Conservation (phyloP, 1,284 basidiomycete genomes). For the Trichosporon faecale region DNA sequence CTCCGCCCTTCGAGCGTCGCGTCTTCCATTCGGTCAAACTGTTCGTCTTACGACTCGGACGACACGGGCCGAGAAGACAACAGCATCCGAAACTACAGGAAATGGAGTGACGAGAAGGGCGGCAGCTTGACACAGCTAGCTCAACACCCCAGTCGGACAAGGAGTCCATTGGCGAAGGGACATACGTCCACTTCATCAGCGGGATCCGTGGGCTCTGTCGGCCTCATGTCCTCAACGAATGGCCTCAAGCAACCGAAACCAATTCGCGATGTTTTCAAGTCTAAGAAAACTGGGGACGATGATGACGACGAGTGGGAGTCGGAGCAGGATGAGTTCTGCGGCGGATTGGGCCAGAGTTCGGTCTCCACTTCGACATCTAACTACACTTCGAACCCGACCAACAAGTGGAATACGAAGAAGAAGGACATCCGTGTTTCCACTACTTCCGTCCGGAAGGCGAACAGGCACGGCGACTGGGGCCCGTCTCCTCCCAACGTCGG, state of each 20-base stretch:
- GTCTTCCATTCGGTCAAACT: slow-evolving; percentile 38
- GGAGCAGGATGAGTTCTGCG: slow-evolving; percentile 46
- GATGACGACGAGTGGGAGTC: slow-evolving; percentile 53
- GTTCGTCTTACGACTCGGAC: slow-evolving; percentile 37
- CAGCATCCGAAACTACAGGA: slow-evolving; percentile 4
- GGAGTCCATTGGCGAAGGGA: neutral
- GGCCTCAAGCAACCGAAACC: slow-evolving; percentile 26
- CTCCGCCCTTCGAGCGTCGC: slow-evolving; percentile 39
- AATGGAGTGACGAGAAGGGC: slow-evolving; percentile 11
- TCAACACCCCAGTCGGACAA: neutral
- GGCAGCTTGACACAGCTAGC: slow-evolving; percentile 4
- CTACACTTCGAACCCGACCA: neutral
- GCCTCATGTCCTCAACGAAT: neutral
- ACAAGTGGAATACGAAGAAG: slow-evolving; percentile 14
- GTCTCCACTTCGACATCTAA: neutral
- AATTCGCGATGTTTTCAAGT: slow-evolving; percentile 53
- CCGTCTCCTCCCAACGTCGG: neutral
- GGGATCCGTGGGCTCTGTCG: neutral
- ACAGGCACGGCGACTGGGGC: slow-evolving; percentile 2
- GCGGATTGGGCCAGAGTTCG: slow-evolving; percentile 50
- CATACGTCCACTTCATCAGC: slow-evolving; percentile 1
- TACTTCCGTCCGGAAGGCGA: neutral
- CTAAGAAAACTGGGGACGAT: slow-evolving; percentile 26
- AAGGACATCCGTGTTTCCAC: neutral
- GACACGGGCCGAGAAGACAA: slow-evolving; percentile 25